Evolutionary conservation across 345 rosid genomes (phyloP).

Genomic region (Linum usitatissimum): DNA sequence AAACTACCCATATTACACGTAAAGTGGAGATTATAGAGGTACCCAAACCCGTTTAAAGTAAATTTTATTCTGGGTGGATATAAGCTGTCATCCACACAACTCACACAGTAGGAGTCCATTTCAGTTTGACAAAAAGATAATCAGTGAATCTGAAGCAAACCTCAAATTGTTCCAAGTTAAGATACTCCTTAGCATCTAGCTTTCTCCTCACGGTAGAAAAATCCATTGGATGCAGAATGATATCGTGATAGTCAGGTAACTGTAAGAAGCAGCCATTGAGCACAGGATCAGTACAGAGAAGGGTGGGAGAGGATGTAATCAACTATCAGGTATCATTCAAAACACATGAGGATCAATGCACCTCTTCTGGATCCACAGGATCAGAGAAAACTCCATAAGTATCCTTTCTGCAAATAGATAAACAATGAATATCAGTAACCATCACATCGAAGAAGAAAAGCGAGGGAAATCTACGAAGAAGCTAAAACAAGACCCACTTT

Average conservation of each 20-base stretch:
- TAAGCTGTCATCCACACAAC: neutral
- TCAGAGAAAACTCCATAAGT: conserved; percentile 91
- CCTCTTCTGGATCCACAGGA: conserved; percentile 89
- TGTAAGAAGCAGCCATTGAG: conserved; percentile 24
- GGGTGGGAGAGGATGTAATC: neutral
- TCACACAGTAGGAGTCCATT: neutral
- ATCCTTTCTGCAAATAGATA: conserved; percentile 59
- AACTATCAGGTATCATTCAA: conserved; percentile 3
- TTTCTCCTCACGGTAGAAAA: conserved; percentile 69
- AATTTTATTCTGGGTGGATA: neutral
- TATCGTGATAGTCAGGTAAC: conserved; percentile 96
- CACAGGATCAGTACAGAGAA: conserved; percentile 6
- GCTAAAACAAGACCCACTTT: conserved; percentile 53
- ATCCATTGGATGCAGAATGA: conserved; percentile 80
- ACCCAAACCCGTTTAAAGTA: neutral
- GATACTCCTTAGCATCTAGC: conserved; percentile 50
- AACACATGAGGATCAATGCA: conserved; percentile 15
- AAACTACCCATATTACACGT: too few species aligned
- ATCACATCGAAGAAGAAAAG: neutral
- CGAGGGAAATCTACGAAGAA: conserved; percentile 13
- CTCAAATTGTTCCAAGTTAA: conserved; percentile 80
- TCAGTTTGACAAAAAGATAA: neutral
- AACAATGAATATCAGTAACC: conserved; percentile 16
- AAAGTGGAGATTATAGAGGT: too few species aligned
- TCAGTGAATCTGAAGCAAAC: conserved; percentile 22